Conservation (phyloP, 768 basidiomycete genomes). For the Xerocomus spinulosus region DNA sequence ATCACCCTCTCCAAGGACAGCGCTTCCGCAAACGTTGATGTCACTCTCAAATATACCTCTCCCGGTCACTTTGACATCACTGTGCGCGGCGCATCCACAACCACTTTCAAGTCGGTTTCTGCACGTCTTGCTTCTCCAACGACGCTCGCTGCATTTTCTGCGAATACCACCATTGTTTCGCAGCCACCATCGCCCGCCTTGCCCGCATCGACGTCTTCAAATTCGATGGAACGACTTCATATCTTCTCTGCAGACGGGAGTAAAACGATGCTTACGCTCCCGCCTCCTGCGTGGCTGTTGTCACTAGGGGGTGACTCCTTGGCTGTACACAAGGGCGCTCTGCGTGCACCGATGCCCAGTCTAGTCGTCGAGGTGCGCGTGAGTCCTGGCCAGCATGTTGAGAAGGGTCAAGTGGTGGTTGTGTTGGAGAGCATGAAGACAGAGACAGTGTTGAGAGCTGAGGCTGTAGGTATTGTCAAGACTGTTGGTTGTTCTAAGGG, state of each 20-base stretch:
- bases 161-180: constrained; percentile 67
- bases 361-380: constrained; percentile 87
- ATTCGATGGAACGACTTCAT: constrained; percentile 71
- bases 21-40: constrained; percentile 32
- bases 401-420: constrained; percentile 75
- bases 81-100: constrained; percentile 32
- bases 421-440: constrained; percentile 98
- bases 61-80: constrained; percentile 51
- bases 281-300: constrained; percentile 66
- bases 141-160: constrained; percentile 46
- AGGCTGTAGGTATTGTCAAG: constrained; percentile 62
- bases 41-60: constrained; percentile 39
- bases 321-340: constrained; percentile 53
- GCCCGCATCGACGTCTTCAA: constrained; percentile 50
- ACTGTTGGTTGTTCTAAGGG: constrained; percentile 75
- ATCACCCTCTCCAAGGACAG: constrained; percentile 59
- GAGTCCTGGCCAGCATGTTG: constrained; percentile 68
- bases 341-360: constrained; percentile 90
- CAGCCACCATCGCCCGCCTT: constrained; percentile 53
- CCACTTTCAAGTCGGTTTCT: constrained; percentile 46
- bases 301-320: constrained; percentile 60
- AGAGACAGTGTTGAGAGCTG: constrained; percentile 80
- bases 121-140: constrained; percentile 53
- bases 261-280: constrained; percentile 63
- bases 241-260: constrained; percentile 56